Conservation (phyloP, 2,329 filamentous ascomycete species). For the Trichoderma sp. region DNA sequence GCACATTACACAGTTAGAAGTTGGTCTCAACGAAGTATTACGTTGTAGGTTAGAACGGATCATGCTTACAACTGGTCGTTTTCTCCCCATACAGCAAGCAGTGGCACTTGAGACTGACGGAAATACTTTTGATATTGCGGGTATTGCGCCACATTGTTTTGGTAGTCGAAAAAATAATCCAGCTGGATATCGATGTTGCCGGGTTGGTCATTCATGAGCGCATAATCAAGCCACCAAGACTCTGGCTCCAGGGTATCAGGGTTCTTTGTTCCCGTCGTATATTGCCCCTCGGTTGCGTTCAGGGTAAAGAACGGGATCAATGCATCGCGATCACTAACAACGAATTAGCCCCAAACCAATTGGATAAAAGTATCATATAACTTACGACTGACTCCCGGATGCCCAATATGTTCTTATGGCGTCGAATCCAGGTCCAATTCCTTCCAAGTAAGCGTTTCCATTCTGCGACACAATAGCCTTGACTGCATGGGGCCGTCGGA, state of each 20-base stretch:
- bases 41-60: not conserved
- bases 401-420: conserved; percentile 47
- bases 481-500: conserved; percentile 46
- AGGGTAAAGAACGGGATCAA: conserved; percentile 36
- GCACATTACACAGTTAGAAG: not conserved
- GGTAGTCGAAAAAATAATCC: conserved; percentile 56
- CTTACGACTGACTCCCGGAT: conserved; percentile 27
- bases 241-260: conserved; percentile 41
- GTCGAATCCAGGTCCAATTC: conserved; percentile 50
- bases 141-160: conserved; percentile 53
- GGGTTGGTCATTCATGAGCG: conserved; percentile 43
- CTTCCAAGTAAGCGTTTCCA: conserved; percentile 59
- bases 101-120: conserved; percentile 46
- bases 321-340: conserved; percentile 34
- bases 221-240: conserved; percentile 49
- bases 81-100: conserved; percentile 58
- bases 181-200: conserved; percentile 51
- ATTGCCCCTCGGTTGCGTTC: conserved; percentile 44
- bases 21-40: too few species aligned
- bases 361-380: not conserved
- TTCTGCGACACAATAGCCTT: conserved; percentile 57
- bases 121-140: conserved; percentile 55
- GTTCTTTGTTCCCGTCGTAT: conserved; percentile 39
- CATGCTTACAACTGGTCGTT: conserved; percentile 40
- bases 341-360: not conserved